These are phyloP conservation scores for Xylaria longipes DNA, from an alignment of 495 filamentous ascomycete species.

Conservation along the genomic window DNA sequence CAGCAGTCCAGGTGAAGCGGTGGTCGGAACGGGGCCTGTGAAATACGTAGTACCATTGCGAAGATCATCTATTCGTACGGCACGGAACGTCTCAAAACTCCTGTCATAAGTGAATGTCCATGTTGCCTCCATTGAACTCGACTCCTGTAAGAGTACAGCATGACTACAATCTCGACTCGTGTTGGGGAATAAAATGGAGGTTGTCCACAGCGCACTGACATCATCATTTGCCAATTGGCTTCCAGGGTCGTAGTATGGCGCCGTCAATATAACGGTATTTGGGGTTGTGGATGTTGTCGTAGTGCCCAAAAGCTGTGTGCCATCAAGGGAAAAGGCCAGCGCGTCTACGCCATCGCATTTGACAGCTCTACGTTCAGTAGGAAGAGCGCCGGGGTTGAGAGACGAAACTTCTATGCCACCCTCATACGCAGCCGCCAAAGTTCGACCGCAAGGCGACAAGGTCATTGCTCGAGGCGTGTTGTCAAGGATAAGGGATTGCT, in stretches of 20 bases:
- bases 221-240: conserved; percentile 65
- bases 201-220: conserved; percentile 84
- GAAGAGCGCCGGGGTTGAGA: conserved; percentile 64
- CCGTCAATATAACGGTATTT: conserved; percentile 78
- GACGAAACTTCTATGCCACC: conserved; percentile 87
- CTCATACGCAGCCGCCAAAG: conserved; percentile 85
- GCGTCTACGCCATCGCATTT: conserved; percentile 82
- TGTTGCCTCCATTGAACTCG: conserved; percentile 71
- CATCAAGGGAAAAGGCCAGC: conserved; percentile 82
- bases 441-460: conserved; percentile 78
- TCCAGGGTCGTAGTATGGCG: conserved; percentile 75
- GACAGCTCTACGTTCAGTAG: conserved; percentile 76
- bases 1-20: conserved; percentile 51
- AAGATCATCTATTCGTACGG: conserved; percentile 74
- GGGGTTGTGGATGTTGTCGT: conserved; percentile 67
- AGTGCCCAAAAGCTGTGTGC: conserved; percentile 83
- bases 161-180: conserved; percentile 77
- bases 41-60: conserved; percentile 83
- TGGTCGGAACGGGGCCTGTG: conserved; percentile 66
- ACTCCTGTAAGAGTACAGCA: conserved; percentile 72
- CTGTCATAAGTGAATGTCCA: conserved; percentile 85
- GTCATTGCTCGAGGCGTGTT: conserved; percentile 78
- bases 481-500: conserved; percentile 74
- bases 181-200: conserved; percentile 85
- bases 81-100: conserved; percentile 76